Conservation (phyloP, 192 early-diverging fungal species). For the Chytriomyces sp. region DNA sequence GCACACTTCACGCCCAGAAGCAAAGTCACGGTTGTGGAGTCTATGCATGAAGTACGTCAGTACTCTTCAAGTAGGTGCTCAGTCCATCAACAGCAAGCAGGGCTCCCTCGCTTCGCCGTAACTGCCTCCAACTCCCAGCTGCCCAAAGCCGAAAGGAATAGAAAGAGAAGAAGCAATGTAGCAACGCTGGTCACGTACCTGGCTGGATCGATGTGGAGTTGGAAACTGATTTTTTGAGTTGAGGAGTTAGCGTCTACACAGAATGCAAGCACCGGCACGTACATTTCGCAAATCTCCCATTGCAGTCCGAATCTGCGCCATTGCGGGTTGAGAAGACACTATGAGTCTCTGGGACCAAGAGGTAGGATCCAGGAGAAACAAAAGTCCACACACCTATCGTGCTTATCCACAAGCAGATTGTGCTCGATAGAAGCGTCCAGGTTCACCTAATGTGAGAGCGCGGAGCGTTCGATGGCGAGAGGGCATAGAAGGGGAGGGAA, state of each 20-base stretch:
- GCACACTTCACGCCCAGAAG: conserved; percentile 18
- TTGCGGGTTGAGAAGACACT: neutral
- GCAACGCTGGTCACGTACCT: neutral
- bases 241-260: no score
- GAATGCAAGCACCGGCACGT: neutral
- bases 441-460: neutral
- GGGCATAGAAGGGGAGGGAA: no score
- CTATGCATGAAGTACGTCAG: neutral
- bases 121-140: neutral
- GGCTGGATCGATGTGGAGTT: conserved; percentile 18
- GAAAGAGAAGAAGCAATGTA: neutral
- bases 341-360: no score
- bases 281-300: conserved; percentile 27
- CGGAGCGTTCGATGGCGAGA: neutral
- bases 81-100: no score
- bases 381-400: conserved; percentile 12
- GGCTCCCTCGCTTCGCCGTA: no score
- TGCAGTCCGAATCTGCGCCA: conserved; percentile 12
- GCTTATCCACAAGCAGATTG: conserved; percentile 9
- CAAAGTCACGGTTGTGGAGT: conserved; percentile 23
- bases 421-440: conserved; percentile 15
- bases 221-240: no score
- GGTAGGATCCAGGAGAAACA: neutral
- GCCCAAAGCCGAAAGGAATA: neutral
- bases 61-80: no score